Percentiles rank a stretch among this genome's conserved stretches.
These are phyloP conservation scores for Phytophthora pseudosyringae DNA, from an alignment of 352 stramenopile species.

Conservation along the genomic window DNA sequence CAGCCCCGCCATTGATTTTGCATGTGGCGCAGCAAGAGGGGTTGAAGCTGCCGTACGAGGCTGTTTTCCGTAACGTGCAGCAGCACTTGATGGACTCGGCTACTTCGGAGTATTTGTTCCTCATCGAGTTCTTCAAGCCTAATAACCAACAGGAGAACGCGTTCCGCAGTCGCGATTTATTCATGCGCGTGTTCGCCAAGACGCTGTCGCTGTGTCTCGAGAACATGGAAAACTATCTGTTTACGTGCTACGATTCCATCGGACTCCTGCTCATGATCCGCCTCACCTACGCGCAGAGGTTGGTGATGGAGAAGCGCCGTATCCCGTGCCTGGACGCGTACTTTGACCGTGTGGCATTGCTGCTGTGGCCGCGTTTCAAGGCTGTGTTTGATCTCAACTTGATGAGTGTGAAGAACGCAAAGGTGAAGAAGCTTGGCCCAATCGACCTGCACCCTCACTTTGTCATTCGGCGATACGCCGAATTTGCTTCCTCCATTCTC, in stretches of 20 bases:
- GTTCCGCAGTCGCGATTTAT: conserved; percentile 89
- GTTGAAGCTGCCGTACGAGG: conserved; percentile 95
- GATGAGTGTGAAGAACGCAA: conserved; percentile 88
- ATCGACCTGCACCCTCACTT: conserved; percentile 98
- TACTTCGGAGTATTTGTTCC: conserved; percentile 98
- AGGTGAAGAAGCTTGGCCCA: conserved; percentile 90
- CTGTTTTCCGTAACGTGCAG: conserved; percentile 95
- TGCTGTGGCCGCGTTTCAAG: conserved; percentile 98
- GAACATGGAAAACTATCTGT: conserved; percentile 98
- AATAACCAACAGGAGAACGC: conserved; percentile 69
- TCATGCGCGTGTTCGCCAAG: conserved; percentile 95
- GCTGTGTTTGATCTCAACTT: conserved; percentile 97
- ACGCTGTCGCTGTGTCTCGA: conserved; percentile 96
- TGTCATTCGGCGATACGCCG: conserved; percentile 95
- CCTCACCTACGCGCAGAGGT: conserved; percentile 89
- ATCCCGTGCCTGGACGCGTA: conserved; percentile 95
- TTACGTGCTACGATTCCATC: conserved; percentile 97
- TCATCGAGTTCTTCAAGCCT: conserved; percentile 93
- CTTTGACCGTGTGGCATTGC: conserved; percentile 95
- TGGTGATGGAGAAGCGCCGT: conserved; percentile 84
- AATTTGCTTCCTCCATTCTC: conserved; percentile 97
- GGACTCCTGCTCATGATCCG: conserved; percentile 99
- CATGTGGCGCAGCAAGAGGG: conserved; percentile 95
- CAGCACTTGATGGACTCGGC: conserved; percentile 98
- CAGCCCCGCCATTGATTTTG: conserved; percentile 91